Evolutionary conservation across 495 filamentous ascomycete species (phyloP).

Genomic region (Aspergillus coremiiformis): DNA sequence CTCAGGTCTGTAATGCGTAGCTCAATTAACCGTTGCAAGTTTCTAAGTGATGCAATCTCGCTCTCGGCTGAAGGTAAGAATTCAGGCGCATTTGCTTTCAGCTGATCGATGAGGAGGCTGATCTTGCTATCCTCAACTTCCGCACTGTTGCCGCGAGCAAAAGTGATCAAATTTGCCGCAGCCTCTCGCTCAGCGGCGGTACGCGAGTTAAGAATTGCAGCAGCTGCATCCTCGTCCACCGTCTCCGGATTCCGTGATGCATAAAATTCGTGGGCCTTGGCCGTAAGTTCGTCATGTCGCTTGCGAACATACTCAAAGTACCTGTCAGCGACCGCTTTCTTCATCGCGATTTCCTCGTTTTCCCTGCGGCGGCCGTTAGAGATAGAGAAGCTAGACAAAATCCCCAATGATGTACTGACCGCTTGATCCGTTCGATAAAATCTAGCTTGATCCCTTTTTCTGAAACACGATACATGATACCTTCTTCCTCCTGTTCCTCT

Average conservation of each 20-base stretch:
- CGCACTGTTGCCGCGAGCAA: conserved; percentile 16
- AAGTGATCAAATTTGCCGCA: conserved; percentile 22
- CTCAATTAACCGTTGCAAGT: conserved; percentile 23
- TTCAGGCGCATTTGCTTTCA: conserved; percentile 20
- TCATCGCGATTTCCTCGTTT: conserved; percentile 13
- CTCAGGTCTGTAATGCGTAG: conserved; percentile 18
- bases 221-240: conserved; percentile 13
- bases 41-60: conserved; percentile 22
- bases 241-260: conserved; percentile 8
- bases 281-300: conserved; percentile 19
- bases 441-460: conserved; percentile 71
- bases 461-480: conserved; percentile 58
- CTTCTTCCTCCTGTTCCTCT: conserved; percentile 44
- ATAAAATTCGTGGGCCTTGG: conserved; percentile 18
- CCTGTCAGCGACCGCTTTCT: conserved; percentile 13
- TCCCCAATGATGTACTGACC: conserved; percentile 17
- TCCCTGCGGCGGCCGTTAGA: conserved; percentile 12
- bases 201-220: conserved; percentile 19
- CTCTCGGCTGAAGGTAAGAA: conserved; percentile 16
- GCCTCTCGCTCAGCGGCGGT: conserved; percentile 25
- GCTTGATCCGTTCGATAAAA: conserved; percentile 47
- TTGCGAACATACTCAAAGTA: conserved; percentile 20
- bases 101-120: conserved; percentile 22
- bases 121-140: conserved; percentile 11
- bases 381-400: not conserved